phyloP scores from a whole-genome alignment of 257 asterid genomes.

The Fraxinus pennsylvanica region DNA sequence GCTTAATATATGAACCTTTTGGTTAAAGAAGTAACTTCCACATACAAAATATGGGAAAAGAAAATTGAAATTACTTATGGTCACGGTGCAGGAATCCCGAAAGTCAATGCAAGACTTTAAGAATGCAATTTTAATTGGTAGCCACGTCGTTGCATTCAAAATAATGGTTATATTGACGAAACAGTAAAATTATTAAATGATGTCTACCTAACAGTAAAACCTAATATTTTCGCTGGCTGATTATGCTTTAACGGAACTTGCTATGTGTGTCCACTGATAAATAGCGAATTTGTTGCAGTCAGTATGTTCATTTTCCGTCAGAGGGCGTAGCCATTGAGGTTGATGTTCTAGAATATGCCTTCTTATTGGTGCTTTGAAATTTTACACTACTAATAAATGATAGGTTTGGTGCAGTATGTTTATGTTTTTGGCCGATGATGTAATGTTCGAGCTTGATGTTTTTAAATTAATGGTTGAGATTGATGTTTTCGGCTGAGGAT shows the following conservation, averaged over 20 bases:
- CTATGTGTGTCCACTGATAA: neutral
- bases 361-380: neutral
- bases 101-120: neutral
- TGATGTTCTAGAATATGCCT: neutral
- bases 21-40: neutral
- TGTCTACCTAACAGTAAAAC: neutral
- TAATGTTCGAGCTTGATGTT: neutral
- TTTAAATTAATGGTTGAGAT: neutral
- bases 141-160: neutral
- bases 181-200: neutral
- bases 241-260: neutral
- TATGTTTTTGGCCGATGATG: neutral
- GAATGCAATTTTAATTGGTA: neutral
- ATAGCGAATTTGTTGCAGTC: neutral
- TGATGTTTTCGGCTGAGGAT: neutral
- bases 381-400: neutral
- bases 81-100: neutral
- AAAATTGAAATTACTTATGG: neutral
- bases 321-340: neutral
- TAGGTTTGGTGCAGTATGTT: neutral
- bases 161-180: neutral
- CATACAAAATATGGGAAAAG: neutral
- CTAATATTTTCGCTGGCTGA: neutral
- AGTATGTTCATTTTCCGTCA: neutral
- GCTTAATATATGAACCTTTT: neutral